Evolutionary conservation across 73 alveolate genomes (phyloP).

Genomic region (Paramecium biaurelia): DNA sequence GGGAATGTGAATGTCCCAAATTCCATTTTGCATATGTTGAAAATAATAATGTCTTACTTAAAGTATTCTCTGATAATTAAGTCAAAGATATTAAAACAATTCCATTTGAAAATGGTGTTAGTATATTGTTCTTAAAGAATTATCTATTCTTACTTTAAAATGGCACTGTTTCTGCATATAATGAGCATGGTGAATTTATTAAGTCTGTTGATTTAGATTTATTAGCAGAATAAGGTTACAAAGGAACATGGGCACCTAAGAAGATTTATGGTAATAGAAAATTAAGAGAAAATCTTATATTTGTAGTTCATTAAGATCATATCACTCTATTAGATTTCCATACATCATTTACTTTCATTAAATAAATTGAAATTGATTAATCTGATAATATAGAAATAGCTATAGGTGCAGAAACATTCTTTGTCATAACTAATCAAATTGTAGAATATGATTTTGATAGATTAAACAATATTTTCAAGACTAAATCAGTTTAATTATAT

Average conservation of each 20-base stretch:
- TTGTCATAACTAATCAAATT: not conserved
- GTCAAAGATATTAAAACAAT: not conserved
- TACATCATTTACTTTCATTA: not conserved
- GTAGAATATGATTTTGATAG: not conserved
- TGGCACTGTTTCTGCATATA: not conserved
- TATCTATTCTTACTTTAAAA: not conserved
- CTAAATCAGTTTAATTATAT: not conserved
- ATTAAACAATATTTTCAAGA: not conserved
- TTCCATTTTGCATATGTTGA: constrained; percentile 5
- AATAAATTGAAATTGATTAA: not conserved
- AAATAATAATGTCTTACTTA: not conserved
- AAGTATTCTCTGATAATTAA: not conserved
- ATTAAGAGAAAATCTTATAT: not conserved
- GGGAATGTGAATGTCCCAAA: constrained; percentile 36
- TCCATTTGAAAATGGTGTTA: not conserved
- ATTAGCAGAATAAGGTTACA: not conserved
- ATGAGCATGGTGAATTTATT: not conserved
- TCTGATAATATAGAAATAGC: not conserved
- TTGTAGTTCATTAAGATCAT: not conserved
- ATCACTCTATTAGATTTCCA: not conserved
- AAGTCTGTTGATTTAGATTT: not conserved
- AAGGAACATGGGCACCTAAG: not conserved
- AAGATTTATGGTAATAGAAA: not conserved
- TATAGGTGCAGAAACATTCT: not conserved
- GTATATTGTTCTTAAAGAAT: not conserved